Evolutionary conservation across 139 green algal genomes (phyloP).

Genomic region (Picochlorum sp.): DNA sequence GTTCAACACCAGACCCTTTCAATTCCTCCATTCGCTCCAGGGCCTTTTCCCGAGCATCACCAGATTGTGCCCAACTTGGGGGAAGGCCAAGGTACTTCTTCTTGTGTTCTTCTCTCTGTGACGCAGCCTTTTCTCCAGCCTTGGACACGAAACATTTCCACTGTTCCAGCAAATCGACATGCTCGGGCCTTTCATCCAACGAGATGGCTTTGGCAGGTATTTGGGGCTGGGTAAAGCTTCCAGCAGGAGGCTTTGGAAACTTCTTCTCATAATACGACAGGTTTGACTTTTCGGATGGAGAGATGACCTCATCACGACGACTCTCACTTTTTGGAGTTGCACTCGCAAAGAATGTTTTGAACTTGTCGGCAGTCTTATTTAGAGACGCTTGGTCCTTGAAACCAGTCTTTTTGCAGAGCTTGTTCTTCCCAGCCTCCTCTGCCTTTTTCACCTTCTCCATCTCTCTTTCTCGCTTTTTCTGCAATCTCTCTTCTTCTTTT

Average conservation of each 20-base stretch:
- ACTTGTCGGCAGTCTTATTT: constrained; percentile 37
- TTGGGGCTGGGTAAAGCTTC: too few relatives aligned
- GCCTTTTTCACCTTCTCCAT: constrained; percentile 9
- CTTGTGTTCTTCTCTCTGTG: neutral
- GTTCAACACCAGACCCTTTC: constrained; percentile 7
- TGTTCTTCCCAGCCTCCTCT: constrained; percentile 19
- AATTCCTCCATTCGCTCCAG: neutral
- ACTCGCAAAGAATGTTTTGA: constrained; percentile 33
- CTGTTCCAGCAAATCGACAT: neutral
- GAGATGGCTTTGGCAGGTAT: too few relatives aligned
- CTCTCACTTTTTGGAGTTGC: constrained; percentile 2
- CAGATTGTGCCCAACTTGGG: constrained; percentile 42
- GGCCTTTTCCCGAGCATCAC: constrained; percentile 4
- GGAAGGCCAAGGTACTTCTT: constrained; percentile 33
- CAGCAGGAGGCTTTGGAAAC: too few relatives aligned
- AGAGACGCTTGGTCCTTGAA: constrained; percentile 29
- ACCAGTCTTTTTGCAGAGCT: constrained; percentile 32
- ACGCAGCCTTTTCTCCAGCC: neutral
- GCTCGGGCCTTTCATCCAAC: too few relatives aligned
- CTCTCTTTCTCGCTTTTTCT: constrained; percentile 25
- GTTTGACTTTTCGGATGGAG: neutral
- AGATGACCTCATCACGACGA: neutral
- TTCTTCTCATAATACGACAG: too few relatives aligned
- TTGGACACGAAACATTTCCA: constrained; percentile 8
- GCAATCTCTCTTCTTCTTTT: constrained; percentile 32